phyloP scores from a whole-genome alignment of 2,329 filamentous ascomycete genomes.

The Trichoderma koningii region DNA sequence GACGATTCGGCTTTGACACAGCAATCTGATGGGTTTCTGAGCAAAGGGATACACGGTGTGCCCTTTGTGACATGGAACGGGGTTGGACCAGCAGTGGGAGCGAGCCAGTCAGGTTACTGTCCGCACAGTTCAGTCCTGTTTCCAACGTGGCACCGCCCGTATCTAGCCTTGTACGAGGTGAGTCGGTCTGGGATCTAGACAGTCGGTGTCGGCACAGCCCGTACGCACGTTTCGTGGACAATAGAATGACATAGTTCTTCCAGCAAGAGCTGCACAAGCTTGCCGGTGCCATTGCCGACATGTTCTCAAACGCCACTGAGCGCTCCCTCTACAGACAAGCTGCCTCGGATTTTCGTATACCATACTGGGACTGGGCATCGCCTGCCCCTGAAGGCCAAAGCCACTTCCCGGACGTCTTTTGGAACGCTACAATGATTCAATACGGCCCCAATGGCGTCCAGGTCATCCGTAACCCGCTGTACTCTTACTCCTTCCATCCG shows the following conservation, averaged over 20 bases:
- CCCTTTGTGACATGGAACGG: constrained; percentile 61
- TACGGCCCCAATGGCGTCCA: constrained; percentile 59
- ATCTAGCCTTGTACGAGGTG: constrained; percentile 65
- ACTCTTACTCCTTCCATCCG: constrained; percentile 61
- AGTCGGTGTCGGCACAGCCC: too few relatives aligned
- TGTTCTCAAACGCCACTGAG: constrained; percentile 50
- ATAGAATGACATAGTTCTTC: constrained; percentile 26
- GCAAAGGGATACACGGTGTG: constrained; percentile 74
- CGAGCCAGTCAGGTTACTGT: constrained; percentile 69
- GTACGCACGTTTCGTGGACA: too few relatives aligned
- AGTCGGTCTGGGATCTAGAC: constrained; percentile 1
- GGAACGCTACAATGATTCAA: constrained; percentile 53
- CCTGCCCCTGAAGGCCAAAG: constrained; percentile 51
- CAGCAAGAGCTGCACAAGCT: constrained; percentile 44
- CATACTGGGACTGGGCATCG: constrained; percentile 62
- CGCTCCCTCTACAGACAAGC: constrained; percentile 54
- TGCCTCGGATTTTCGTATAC: constrained; percentile 55
- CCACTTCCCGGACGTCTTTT: constrained; percentile 49
- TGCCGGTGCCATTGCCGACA: constrained; percentile 48
- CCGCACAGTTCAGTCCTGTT: constrained; percentile 75
- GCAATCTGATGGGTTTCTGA: neutral
- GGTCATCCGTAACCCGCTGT: constrained; percentile 63
- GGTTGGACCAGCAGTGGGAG: constrained; percentile 53
- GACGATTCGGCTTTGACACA: neutral
- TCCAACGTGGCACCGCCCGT: constrained; percentile 81